Evolutionary conservation across 2,329 filamentous ascomycete genomes (phyloP).

Genomic region (Penicillium sp.): DNA sequence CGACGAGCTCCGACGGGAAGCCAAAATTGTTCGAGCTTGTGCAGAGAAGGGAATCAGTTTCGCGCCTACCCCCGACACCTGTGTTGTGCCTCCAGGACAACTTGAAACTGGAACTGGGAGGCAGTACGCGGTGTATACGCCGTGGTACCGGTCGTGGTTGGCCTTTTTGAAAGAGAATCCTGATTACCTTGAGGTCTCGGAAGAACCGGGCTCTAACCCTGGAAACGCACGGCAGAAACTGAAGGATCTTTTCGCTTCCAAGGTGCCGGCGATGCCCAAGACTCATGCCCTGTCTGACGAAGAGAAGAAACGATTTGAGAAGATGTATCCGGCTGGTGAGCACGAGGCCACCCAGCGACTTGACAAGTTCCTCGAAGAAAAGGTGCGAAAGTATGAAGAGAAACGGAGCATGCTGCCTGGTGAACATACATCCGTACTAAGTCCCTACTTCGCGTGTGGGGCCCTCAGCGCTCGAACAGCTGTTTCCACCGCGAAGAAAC

Average conservation of each 20-base stretch:
- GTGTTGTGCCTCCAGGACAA: conserved; percentile 74
- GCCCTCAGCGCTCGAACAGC: conserved; percentile 69
- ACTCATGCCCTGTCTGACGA: conserved; percentile 64
- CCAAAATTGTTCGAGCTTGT: conserved; percentile 62
- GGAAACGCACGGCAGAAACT: conserved; percentile 51
- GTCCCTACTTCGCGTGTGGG: conserved; percentile 71
- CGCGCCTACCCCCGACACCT: conserved; percentile 76
- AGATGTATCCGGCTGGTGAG: conserved; percentile 75
- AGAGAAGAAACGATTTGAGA: conserved; percentile 59
- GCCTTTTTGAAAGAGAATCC: conserved; percentile 70
- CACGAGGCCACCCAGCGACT: conserved; percentile 68
- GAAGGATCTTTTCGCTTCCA: conserved; percentile 58
- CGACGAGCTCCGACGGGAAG: conserved; percentile 81
- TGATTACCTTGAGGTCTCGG: conserved; percentile 64
- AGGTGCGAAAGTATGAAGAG: conserved; percentile 63
- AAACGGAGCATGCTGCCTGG: conserved; percentile 67
- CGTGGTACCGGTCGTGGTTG: conserved; percentile 80
- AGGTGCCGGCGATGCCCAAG: conserved; percentile 63
- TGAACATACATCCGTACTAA: conserved; percentile 67
- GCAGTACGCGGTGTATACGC: conserved; percentile 81
- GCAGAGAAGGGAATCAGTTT: conserved; percentile 67
- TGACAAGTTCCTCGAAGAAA: conserved; percentile 67
- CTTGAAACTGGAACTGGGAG: conserved; percentile 69
- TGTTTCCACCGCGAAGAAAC: conserved; percentile 62
- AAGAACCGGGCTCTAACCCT: conserved; percentile 61